Percentiles rank a stretch among this genome's conserved stretches.
phyloP scores from a whole-genome alignment of 1,139 yeast species.

The Trichomonascaceae sp. region DNA sequence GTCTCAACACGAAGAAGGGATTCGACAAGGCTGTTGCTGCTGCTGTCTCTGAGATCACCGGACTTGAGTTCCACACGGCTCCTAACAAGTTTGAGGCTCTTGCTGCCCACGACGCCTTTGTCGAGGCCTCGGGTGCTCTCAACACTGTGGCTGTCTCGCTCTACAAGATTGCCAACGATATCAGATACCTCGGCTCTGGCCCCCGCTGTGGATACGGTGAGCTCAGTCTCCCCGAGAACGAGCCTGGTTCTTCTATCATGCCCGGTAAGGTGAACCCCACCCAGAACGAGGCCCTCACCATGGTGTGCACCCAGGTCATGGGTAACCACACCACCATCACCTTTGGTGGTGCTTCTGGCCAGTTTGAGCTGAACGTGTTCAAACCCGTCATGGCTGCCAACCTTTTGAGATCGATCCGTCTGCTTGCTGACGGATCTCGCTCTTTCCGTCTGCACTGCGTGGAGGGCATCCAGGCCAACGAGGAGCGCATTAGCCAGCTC shows the following conservation, averaged over 20 bases:
- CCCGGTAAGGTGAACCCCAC: conserved; percentile 99
- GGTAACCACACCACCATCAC: conserved; percentile 95
- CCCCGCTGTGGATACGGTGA: conserved; percentile 99
- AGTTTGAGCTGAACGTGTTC: conserved; percentile 94
- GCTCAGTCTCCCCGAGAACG: conserved; percentile 89
- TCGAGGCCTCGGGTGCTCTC: conserved; percentile 93
- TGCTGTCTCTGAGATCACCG: conserved; percentile 70
- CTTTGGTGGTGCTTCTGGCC: conserved; percentile 97
- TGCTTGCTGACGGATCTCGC: conserved; percentile 75
- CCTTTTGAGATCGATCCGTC: conserved; percentile 74
- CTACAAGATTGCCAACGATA: conserved; percentile 94
- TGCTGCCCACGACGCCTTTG: conserved; percentile 97
- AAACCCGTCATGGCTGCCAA: conserved; percentile 92
- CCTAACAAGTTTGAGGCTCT: conserved; percentile 98
- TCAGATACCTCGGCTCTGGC: conserved; percentile 95
- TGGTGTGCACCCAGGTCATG: conserved; percentile 95
- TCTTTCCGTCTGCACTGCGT: conserved; percentile 93
- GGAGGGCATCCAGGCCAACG: conserved; percentile 85
- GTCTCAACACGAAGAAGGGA: conserved; percentile 85
- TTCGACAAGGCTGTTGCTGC: conserved; percentile 76
- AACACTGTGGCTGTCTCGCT: conserved; percentile 90
- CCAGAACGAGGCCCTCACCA: conserved; percentile 96
- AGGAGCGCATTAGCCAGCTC: conserved; percentile 70
- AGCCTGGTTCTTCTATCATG: conserved; percentile 98
- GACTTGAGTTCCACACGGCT: conserved; percentile 80